These are phyloP conservation scores for Tricholoma sp. DNA, from an alignment of 768 basidiomycete species.

Conservation along the genomic window DNA sequence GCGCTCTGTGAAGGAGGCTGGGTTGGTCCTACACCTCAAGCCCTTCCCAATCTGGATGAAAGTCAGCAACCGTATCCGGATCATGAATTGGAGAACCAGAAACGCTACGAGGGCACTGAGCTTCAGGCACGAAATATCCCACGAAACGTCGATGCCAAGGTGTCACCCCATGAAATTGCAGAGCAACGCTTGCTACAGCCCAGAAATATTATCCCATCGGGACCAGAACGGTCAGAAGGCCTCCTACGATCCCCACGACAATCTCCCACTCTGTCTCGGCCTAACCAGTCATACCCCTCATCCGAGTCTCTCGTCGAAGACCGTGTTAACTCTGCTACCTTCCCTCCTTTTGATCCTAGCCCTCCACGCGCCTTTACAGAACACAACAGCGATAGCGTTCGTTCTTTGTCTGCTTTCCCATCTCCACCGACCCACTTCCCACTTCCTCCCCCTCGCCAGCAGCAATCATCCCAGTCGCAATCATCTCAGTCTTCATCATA, in stretches of 20 bases:
- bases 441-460: constrained; percentile 40
- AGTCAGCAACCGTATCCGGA: constrained; percentile 4
- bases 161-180: background rate
- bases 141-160: constrained; percentile 3
- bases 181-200: background rate
- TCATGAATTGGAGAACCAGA: background rate
- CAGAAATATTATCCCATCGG: constrained; percentile 1
- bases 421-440: constrained; percentile 70
- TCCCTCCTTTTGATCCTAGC: constrained; percentile 27
- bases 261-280: background rate
- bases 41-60: constrained; percentile 32
- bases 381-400: constrained; percentile 47
- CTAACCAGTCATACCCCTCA: background rate
- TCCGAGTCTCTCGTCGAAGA: background rate
- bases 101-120: constrained; percentile 1
- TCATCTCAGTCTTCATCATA: constrained; percentile 22
- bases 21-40: constrained; percentile 45
- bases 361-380: constrained; percentile 32
- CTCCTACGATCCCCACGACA: background rate
- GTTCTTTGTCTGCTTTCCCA: constrained; percentile 70
- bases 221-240: constrained; percentile 7
- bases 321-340: constrained; percentile 8
- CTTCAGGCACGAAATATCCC: constrained; percentile 2
- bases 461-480: constrained; percentile 21
- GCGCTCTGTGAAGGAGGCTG: constrained; percentile 75